Evolutionary conservation across 768 basidiomycete species (phyloP).

Genomic region (Baorangia bicolor): DNA sequence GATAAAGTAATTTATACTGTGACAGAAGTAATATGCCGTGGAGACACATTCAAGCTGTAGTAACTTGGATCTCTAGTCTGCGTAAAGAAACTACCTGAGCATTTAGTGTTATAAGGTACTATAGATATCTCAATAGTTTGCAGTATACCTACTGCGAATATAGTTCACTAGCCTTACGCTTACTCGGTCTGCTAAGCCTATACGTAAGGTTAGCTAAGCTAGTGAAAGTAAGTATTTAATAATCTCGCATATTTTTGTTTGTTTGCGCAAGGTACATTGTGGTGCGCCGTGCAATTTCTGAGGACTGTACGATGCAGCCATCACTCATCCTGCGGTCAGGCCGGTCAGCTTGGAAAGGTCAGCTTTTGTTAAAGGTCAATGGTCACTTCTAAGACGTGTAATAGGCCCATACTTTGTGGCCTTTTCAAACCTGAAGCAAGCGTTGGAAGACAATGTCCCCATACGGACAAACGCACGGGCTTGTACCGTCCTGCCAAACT

Average conservation of each 20-base stretch:
- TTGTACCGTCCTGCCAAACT: constrained; percentile 93
- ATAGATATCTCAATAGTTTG: too few species aligned
- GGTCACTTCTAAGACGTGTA: neutral
- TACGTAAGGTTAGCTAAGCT: too few species aligned
- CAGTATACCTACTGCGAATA: too few species aligned
- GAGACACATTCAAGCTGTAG: neutral
- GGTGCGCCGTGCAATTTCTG: neutral
- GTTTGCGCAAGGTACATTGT: neutral
- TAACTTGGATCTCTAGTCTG: neutral
- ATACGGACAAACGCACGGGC: constrained; percentile 86
- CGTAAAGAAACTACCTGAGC: neutral
- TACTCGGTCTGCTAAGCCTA: too few species aligned
- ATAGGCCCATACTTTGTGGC: constrained; percentile 93
- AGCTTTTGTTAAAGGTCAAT: neutral
- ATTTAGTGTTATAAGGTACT: neutral
- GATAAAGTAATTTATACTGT: neutral
- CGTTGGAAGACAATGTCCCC: constrained; percentile 76
- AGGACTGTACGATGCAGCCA: constrained; percentile 50
- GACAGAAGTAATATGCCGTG: too few species aligned
- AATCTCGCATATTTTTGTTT: neutral
- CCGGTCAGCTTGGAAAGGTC: constrained; percentile 87
- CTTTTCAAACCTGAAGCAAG: constrained; percentile 84
- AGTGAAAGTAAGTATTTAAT: neutral
- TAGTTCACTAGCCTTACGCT: too few species aligned
- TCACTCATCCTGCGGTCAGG: constrained; percentile 59